Evolutionary conservation across 371 early-diverging fungal species (phyloP), one percentile per base, ranked within the genome.

Genomic region (Mucor velutinosus): DNA sequence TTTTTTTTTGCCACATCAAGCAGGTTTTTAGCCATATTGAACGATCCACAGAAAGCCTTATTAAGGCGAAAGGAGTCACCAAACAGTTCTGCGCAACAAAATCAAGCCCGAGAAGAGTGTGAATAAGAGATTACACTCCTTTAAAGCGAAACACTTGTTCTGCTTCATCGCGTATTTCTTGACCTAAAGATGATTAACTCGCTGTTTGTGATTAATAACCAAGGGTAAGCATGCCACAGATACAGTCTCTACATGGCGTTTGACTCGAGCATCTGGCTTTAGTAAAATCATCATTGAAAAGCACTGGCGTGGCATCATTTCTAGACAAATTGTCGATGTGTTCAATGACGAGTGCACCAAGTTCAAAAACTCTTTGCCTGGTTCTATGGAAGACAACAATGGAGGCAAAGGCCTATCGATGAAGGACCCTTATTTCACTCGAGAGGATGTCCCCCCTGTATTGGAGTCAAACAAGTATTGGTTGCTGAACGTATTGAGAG

Each of bases 211-310:
- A 75, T 90, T 35, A 88, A 88, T 62, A 70, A 75, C 1, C 79
- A 87, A 65, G 90, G 91, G 90, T 89, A 86, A 76, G 17, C 19
- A 49, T 21, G 7, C 49, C 19, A 21, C 1, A 23, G 23, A 49
- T 23, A 49, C 21, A 19, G 21, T 49, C 21, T 49, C 19, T 0
- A 10, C 35, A 10, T 35, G 5, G 8, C 23, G 6, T 49, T 21
- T 49, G 19, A 49, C 49, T 23, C 7, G 23, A 49, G 7, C n/a
- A 41, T 29, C 8, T 17, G 17, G 49, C 35, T 33, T 6, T 79
- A 95, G 93, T 55, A 90, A 89, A 72, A 89, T 92, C 64, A 89
- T 95, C 64, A 88, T 96, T 55, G 93, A 95, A 76, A 94, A 94
- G 70, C 94, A 94, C 72, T 96, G 93, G 93, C 86, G 93, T 66